Evolutionary conservation across 2,329 filamentous ascomycete species (phyloP), one percentile per base, ranked within the genome.

Genomic region (Xylariaceae sp.): DNA sequence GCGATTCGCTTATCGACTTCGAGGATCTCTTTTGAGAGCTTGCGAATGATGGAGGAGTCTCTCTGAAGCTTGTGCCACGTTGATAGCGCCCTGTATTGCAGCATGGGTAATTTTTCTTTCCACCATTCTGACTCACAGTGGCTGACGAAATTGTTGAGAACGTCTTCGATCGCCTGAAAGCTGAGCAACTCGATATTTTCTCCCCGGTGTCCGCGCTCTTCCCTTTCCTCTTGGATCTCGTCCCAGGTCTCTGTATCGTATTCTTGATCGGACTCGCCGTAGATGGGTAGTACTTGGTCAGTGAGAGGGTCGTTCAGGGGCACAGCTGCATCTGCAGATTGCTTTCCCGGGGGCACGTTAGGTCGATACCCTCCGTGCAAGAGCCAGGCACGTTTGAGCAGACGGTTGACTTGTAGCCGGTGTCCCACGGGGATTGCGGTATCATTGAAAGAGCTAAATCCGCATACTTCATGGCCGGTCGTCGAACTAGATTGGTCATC

Each of bases 141-240:
- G 21, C 16, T 6, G 37, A 39, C n/a, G 22, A 39, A 11, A 23
- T 23, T 39, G 37, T 39, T 16, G 37, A 39, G 37, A 21, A 39
- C 16, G 14, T 5, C 22, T 14, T 39, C 17, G 22, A 39, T 21
- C 6, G 6, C 17, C 6, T 27, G 6, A 21, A 10, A 17, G 14
- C 21, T 10, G 6, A 39, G 37, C 11, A 11, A 10, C 5, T 16
- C 22, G 4, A 8, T 7, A 7, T 6, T 11, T 6, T 7, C 8
- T 17, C 7, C 5, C 27, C 17, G 37, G 6, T n/a, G 21, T 39
- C 19, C 16, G 16, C 19, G 8, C 22, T 39, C 37, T 39, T 27
- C 6, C 37, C n/a, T 10, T 16, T 37, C 35, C 35, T 37, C 22
- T 16, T 37, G 6, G n/a, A 37, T 37, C 35, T 37, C 35, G 16